Conservation (phyloP, 164 flowering plant genomes). For the Protea cynaroides region DNA sequence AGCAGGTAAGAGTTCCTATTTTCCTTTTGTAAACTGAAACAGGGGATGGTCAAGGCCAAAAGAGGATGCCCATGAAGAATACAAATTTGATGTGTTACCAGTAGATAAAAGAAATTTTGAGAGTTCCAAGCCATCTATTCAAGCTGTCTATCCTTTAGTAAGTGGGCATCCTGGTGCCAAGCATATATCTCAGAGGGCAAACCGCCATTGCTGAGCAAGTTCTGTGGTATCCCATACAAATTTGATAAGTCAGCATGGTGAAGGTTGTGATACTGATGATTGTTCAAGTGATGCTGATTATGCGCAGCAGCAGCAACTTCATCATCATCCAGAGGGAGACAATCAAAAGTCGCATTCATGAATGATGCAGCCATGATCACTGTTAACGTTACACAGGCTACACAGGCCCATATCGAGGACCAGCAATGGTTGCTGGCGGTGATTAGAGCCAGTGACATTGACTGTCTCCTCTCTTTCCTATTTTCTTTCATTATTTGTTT, state of each 20-base stretch:
- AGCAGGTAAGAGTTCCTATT: no score
- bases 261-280: conserved; percentile 22
- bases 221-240: conserved; percentile 49
- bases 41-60: no score
- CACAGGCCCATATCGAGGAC: no score
- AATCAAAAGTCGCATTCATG: conserved; percentile 77
- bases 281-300: conserved; percentile 40
- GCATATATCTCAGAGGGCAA: conserved; percentile 39
- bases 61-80: no score
- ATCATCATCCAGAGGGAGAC: conserved; percentile 64
- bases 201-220: conserved; percentile 46
- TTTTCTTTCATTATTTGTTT: no score
- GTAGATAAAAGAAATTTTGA: neutral
- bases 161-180: conserved; percentile 38
- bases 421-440: no score
- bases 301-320: conserved; percentile 30
- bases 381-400: no score
- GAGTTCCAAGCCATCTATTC: neutral
- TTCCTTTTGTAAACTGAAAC: no score
- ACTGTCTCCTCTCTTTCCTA: no score
- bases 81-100: no score
- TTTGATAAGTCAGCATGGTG: conserved; percentile 36
- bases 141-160: conserved; percentile 14
- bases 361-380: conserved; percentile 86
- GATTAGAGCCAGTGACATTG: no score